These are phyloP conservation scores for Leccinellum rugosiceps DNA, from an alignment of 768 basidiomycete species.

Conservation along the genomic window DNA sequence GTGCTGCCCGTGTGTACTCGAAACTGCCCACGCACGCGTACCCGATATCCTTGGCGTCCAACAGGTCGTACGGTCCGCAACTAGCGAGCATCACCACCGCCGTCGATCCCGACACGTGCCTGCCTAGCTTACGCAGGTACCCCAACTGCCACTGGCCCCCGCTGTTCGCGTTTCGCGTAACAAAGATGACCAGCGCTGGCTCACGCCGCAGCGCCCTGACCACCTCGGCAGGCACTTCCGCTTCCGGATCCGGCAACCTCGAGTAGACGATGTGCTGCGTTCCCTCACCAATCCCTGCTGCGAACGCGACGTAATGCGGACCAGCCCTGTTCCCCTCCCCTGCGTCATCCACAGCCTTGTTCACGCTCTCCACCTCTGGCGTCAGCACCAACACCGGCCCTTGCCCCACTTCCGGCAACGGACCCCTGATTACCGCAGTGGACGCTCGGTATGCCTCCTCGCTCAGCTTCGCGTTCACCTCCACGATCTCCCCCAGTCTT, in stretches of 20 bases:
- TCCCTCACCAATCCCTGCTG: constrained; percentile 32
- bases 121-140: constrained; percentile 32
- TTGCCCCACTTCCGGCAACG: constrained; percentile 31
- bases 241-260: constrained; percentile 3
- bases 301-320: constrained; percentile 51
- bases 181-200: constrained; percentile 39
- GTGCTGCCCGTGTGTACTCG: constrained; percentile 54
- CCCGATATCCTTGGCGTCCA: constrained; percentile 23
- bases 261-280: constrained; percentile 49
- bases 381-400: constrained; percentile 47
- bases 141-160: constrained; percentile 53
- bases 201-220: neutral
- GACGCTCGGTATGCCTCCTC: constrained; percentile 44
- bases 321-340: constrained; percentile 58
- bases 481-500: constrained; percentile 31
- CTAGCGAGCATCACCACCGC: constrained; percentile 53
- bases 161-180: constrained; percentile 54
- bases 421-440: constrained; percentile 46
- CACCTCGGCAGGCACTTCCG: constrained; percentile 3
- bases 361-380: constrained; percentile 54
- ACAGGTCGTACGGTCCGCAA: constrained; percentile 65
- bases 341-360: constrained; percentile 59
- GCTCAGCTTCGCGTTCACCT: constrained; percentile 41
- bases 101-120: constrained; percentile 13
- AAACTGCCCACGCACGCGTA: constrained; percentile 49